Evolutionary conservation across 2,329 filamentous ascomycete genomes (phyloP).

Genomic region (Trichoderma polysporum): DNA sequence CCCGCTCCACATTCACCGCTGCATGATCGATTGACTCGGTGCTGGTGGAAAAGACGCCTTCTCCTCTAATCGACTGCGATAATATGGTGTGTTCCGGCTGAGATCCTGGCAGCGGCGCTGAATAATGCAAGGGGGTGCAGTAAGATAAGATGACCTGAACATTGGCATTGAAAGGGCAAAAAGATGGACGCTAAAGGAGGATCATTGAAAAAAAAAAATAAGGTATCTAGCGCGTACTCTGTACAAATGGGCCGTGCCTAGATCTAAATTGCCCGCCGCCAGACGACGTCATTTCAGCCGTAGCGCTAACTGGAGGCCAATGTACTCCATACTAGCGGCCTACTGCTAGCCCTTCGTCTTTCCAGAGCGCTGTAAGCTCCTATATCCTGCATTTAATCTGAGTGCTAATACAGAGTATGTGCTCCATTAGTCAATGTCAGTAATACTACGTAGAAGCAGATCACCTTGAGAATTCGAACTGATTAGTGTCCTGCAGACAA

Average conservation of each 20-base stretch:
- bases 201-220: background rate
- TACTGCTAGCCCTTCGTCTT: background rate
- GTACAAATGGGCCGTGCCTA: background rate
- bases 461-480: too few relatives aligned
- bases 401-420: background rate
- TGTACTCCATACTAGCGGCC: background rate
- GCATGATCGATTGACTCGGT: conserved; percentile 2
- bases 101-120: background rate
- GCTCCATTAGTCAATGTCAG: too few relatives aligned
- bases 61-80: background rate
- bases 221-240: conserved; percentile 2
- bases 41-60: background rate
- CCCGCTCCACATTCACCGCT: conserved; percentile 8
- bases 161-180: background rate
- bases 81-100: background rate
- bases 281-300: conserved; percentile 9
- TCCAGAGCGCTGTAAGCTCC: background rate
- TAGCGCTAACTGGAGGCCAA: background rate
- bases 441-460: too few relatives aligned
- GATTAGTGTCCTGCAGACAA: background rate
- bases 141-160: too few relatives aligned
- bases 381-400: background rate
- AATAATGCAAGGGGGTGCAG: conserved; percentile 2
- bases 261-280: conserved; percentile 10
- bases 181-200: conserved; percentile 3